phyloP scores from a whole-genome alignment of 2,329 filamentous ascomycete genomes.

The Aureobasidium leucospermi region DNA sequence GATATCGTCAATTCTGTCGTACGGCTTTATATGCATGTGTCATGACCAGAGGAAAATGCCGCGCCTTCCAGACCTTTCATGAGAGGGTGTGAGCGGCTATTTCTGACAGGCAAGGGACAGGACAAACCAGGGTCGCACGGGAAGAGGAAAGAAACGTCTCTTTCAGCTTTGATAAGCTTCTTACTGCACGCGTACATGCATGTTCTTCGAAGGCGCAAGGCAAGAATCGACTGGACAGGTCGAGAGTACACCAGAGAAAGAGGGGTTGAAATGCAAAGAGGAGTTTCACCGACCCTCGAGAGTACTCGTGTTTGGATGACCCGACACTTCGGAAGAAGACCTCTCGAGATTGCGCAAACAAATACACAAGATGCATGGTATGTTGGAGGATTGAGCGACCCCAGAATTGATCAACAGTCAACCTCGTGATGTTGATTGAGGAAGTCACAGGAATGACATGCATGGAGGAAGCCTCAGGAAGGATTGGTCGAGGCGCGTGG shows the following conservation, averaged over 20 bases:
- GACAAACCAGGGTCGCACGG: not conserved
- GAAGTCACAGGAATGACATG: not conserved
- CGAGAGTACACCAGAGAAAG: not conserved
- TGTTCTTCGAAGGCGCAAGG: not conserved
- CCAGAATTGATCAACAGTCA: not conserved
- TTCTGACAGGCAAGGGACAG: not conserved
- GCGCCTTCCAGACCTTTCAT: not conserved
- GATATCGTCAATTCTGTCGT: not conserved
- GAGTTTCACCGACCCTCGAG: not conserved
- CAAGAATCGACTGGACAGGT: not conserved
- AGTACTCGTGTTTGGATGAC: not conserved
- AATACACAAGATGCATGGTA: not conserved
- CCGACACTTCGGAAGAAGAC: not conserved
- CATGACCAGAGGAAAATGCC: not conserved
- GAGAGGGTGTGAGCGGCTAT: not conserved
- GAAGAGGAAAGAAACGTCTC: not conserved
- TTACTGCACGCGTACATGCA: conserved; percentile 1
- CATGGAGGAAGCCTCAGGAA: not conserved
- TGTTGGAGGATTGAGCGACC: not conserved
- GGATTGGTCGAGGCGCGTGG: not conserved
- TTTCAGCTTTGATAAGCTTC: not conserved
- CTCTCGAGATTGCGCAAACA: not conserved
- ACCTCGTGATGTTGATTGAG: not conserved
- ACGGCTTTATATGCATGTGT: not conserved
- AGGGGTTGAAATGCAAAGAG: not conserved